Evolutionary conservation across 768 basidiomycete genomes (phyloP).

Genomic region (Russula vinacea): DNA sequence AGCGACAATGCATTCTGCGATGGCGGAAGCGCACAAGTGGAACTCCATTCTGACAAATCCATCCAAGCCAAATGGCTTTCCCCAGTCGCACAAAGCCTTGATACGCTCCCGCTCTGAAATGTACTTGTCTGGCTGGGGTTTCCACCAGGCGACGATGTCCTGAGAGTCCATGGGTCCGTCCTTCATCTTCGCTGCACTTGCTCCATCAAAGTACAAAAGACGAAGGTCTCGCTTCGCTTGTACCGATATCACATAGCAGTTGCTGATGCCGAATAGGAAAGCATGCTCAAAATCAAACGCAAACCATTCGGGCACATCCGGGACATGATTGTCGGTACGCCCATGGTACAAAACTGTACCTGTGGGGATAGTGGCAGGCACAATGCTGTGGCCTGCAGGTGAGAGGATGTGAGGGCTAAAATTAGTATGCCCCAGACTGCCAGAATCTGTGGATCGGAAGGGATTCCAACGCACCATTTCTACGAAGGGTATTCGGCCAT

Average conservation of each 20-base stretch:
- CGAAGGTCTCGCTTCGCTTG: constrained; percentile 24
- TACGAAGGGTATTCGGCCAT: constrained; percentile 39
- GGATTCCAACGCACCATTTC: constrained; percentile 22
- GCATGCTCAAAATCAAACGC: constrained; percentile 29
- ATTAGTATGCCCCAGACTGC: not conserved
- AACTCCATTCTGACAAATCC: constrained; percentile 35
- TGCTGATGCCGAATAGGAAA: constrained; percentile 9
- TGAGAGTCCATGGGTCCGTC: constrained; percentile 39
- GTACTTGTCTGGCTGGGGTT: constrained; percentile 27
- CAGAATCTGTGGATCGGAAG: not conserved
- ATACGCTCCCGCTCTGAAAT: constrained; percentile 34
- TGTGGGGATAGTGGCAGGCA: constrained; percentile 21
- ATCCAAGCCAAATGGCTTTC: constrained; percentile 35
- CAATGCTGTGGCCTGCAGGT: constrained; percentile 22
- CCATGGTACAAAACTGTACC: constrained; percentile 30
- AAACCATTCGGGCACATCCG: constrained; percentile 23
- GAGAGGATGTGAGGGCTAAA: not conserved
- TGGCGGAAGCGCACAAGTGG: constrained; percentile 23
- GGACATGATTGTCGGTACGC: constrained; percentile 6
- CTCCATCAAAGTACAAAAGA: constrained; percentile 28
- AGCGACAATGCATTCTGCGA: not conserved
- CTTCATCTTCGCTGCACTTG: constrained; percentile 29
- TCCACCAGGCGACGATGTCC: constrained; percentile 39
- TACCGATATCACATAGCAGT: constrained; percentile 17
- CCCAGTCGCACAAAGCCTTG: constrained; percentile 38